Base-by-base conservation (phyloP, 1,284 basidiomycete genomes). In the Apiotrichum veenhuisii region DNA sequence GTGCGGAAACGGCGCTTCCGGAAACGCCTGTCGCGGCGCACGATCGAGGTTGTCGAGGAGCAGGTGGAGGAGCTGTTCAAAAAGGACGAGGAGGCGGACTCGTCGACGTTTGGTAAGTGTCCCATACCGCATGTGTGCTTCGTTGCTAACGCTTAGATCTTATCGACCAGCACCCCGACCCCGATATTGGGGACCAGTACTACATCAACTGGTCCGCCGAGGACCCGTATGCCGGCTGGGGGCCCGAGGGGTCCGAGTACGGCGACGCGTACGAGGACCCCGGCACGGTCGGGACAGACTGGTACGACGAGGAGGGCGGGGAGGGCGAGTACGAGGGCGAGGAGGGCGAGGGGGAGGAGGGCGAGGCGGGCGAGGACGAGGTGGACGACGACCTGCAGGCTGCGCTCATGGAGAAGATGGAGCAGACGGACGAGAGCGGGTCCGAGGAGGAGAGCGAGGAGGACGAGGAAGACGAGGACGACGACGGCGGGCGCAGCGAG, bases 21-120 rank as follows among this genome's bases (percentile, higher is more conserved):
- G 59, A 96, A 94, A 74, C 55, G 65, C 18, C 59, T 69, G 38
- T 64, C 63, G 14, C 46, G 60, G 33, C 64, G 91, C 84, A 91
- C 91, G 1, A 98, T 98, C 64, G 94, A 98, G 79, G 94, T 90
- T 34, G 93, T 98, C 3, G 95, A 98, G 75, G 88, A 95, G 75
- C 91, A 95, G 71, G 95, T 98, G 1, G 96, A 98, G 72, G 81
- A 92, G 55, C 76, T 99, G 43, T 77, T 98, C 33, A 88, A 89
- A 61, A 87, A 89, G 62, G 96, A 99, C 77, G 83, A 86, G 12
- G 78, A 87, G 52, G 91, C 94, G 1, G 80, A 85, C 0, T 83
- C 89, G 60, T 64, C 57, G 8, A 49, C 43, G 5, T 65, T 63
- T 41, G 70, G 72, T 71, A 50, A 38, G 69, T 65, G 34, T 7